Evolutionary conservation across 345 rosid species (phyloP).

Genomic region (Pugionium dolabratum): DNA sequence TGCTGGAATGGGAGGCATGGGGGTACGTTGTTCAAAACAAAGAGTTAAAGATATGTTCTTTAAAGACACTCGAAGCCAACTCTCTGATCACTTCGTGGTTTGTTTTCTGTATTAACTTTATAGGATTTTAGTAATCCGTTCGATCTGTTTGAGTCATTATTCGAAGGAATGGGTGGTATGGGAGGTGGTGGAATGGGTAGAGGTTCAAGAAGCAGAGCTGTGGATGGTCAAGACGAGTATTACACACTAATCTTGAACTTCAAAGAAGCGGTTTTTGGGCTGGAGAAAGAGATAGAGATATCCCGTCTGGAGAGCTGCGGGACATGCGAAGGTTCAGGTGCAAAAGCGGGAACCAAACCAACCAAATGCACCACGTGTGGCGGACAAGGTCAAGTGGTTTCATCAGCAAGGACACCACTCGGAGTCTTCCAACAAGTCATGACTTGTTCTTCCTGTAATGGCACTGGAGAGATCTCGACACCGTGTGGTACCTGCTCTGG

Average conservation of each 20-base stretch:
- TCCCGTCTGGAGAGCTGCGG: constrained; percentile 82
- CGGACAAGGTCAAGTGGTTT: constrained; percentile 95
- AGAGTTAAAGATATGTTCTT: background rate
- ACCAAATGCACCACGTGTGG: constrained; percentile 87
- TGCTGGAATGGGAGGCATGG: constrained; percentile 87
- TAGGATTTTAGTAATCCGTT: constrained; percentile 98
- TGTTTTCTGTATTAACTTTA: background rate
- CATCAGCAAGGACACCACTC: constrained; percentile 87
- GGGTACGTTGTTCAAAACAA: constrained; percentile 53
- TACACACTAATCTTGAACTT: constrained; percentile 73
- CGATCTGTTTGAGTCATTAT: constrained; percentile 85
- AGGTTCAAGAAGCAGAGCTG: constrained; percentile 74
- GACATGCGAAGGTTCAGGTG: constrained; percentile 90
- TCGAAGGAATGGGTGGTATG: constrained; percentile 91
- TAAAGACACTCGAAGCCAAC: constrained; percentile 7
- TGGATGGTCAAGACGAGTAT: constrained; percentile 90
- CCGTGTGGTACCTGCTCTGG: constrained; percentile 85
- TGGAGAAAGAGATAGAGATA: constrained; percentile 92
- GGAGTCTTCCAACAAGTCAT: constrained; percentile 99
- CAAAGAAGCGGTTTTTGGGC: constrained; percentile 94
- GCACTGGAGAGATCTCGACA: constrained; percentile 73
- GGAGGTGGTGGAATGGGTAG: constrained; percentile 77
- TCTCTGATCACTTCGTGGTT: constrained; percentile 23
- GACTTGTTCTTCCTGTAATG: constrained; percentile 84
- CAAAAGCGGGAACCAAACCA: constrained; percentile 81